Evolutionary conservation across 495 filamentous ascomycete species (phyloP), one percentile per base, ranked within the genome.

Genomic region (Durotheca rogersii): DNA sequence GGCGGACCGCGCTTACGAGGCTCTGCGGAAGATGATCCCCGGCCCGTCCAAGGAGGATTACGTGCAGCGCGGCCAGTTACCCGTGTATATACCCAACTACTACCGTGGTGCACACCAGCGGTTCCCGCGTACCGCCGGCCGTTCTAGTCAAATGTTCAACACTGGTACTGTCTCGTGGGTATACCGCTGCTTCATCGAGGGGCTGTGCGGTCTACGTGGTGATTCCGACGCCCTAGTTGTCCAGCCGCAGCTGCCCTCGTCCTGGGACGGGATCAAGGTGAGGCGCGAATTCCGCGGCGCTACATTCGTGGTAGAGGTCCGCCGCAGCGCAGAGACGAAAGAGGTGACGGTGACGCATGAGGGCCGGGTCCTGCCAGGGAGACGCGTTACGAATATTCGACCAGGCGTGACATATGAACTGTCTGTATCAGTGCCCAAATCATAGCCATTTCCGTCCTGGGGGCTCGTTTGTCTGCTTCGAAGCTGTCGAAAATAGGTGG

Each of bases 81-180:
- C 78, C 25, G 68, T 80, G 18, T 81, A 73, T 52, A 75, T 81
- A 11, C 78, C 78, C 16, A 81, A 81, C 51, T 81, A 81, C 55
- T 81, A 80, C 56, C 75, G 78, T 23, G 78, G 78, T 6, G 78
- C 69, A 7, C 79, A 67, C 57, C 62, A 70, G 34, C 51, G 68
- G 63, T 74, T 70, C 53, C 76, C 76, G 2, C 70, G 75, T 35
- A 80, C 76, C 1, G 76, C 76, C 5, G 78, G 78, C 0, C 72
- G 78, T 1, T 77, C 73, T 6, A 77, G 73, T 55, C 76, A 78
- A 53, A 51, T 81, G 20, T 81, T 81, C 64, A 81, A 81, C 67
- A 81, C 78, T 19, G 78, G 78, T 32, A 81, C 76, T 14, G 72
- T 77, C 7, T 73, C 72, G 18, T 80, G 78, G 78, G 75, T 62